Conservation (phyloP, 345 rosid species). For the Dovyalis caffra region DNA sequence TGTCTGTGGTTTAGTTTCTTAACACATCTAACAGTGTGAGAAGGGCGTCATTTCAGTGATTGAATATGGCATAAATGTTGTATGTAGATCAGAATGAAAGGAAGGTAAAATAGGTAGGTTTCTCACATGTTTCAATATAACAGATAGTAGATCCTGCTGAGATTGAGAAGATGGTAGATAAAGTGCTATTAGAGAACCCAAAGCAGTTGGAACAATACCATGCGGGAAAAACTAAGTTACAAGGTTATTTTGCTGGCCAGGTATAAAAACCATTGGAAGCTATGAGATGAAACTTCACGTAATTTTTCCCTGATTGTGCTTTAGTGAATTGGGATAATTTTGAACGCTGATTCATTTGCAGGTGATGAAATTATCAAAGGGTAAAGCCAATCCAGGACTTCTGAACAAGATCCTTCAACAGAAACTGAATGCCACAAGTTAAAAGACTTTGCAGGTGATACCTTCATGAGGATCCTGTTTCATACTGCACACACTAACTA, state of each 20-base stretch:
- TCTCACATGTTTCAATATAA: conserved; percentile 23
- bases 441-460: conserved; percentile 15
- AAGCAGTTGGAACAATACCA: conserved; percentile 88
- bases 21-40: not conserved
- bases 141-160: conserved; percentile 78
- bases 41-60: not conserved
- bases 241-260: conserved; percentile 93
- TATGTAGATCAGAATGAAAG: not conserved
- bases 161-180: conserved; percentile 76
- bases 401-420: conserved; percentile 76
- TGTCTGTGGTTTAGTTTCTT: not conserved
- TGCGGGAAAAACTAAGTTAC: conserved; percentile 79
- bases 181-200: conserved; percentile 67
- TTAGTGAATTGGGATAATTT: too few relatives aligned
- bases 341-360: conserved; percentile 29
- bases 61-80: not conserved
- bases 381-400: conserved; percentile 85
- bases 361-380: conserved; percentile 92
- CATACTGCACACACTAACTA: not conserved
- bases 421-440: conserved; percentile 61
- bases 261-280: conserved; percentile 30
- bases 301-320: not conserved
- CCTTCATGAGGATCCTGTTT: not conserved
- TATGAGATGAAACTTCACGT: not conserved
- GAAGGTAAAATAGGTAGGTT: not conserved